Evolutionary conservation across 306 rosid species (phyloP), one percentile per base, ranked within the genome.

Genomic region (Lupinus albus): DNA sequence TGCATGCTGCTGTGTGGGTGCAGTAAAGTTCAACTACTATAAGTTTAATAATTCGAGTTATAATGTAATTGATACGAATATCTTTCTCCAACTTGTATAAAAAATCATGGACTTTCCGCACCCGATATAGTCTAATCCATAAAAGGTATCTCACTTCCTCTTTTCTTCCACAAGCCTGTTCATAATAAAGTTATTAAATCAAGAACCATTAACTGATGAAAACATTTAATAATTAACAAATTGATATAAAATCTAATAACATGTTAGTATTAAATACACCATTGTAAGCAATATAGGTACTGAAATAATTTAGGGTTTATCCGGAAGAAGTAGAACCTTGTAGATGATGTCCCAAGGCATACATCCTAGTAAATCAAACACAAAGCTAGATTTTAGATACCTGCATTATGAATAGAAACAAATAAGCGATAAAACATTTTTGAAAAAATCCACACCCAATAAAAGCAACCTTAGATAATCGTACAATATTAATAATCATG

Each of bases 1-100:
- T 90, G 87, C 99, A 93, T 51, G 99, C 99, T 13, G 97, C 99
- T 11, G 97, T 86, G 69, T 93, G 99, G 14, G 97, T 93, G 85
- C 99, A 93, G 71, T 90, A 93, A 74, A 93, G 91, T 68, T 93
- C 99, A 77, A 93, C 99, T 11, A 51, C 97, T 28, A 93, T 3
- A 61, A 93, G 96, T 80, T 93, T 93, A 30, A 81, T 45, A 78
- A 90, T 86, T 79, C 99, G 79, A 6, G 97, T 81, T 72, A 84
- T 84, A 76, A 83, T 77, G 61, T 93, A 93, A 61, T 87, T 93
- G 28, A 93, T 52, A 38, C 99, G 96, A 70, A 88, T 93, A 64
- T 93, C 97, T 87, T 93, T 93, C 85, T 93, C 99, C 64, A 90
- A 4, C 33, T 48, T 83, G 10, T 76, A 78, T 68, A 90, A 81